Evolutionary conservation across 2,329 filamentous ascomycete genomes (phyloP), one percentile per base, ranked within the genome.

Genomic region (Ophioceras dolichostomum): DNA sequence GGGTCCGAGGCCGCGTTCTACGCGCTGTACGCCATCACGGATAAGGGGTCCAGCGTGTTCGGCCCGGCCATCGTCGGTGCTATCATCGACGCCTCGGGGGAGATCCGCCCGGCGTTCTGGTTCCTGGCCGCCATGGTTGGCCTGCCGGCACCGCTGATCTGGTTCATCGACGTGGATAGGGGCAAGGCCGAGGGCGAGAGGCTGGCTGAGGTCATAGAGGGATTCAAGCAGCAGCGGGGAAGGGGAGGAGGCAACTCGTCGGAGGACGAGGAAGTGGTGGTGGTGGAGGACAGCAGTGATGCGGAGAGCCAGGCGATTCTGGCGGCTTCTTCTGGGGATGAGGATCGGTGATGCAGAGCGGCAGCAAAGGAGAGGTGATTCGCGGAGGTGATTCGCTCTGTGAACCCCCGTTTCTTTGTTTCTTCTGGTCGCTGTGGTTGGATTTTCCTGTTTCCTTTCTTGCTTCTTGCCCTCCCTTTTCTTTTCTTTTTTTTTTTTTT

Each of bases 1-100:
- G 91, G 91, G 4, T 93, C 83, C 21, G 91, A 98, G 59, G 88
- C 91, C 0, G 88, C 89, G 0, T 98, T 98, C 54, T 98, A 94
- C 54, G 88, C 89, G 0, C 67, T 98, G 2, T 98, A 96, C 54
- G 91, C 91, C 26, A 95, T 96, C 45, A 96, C 91, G 2, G 91
- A 98, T 57, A 98, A 98, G 58, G 88, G 89, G 1, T 91, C 83
- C 17, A 93, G 84, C 53, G 69, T 96, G 2, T 95, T 98, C 57
- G 91, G 91, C 0, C 91, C 91, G 0, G 83, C 86, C 1, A 89
- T 98, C 53, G 91, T 98, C 1, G 91, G 88, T 1, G 76, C 79
- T 10, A 94, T 98, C 45, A 94, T 91, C 10, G 88, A 96, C 58
- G 74, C 66, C 36, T 81, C 80, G 20, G 83, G 83, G 5, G 79